Conservation (phyloP, 1,284 basidiomycete genomes). For the Chondrostereum purpureum region DNA sequence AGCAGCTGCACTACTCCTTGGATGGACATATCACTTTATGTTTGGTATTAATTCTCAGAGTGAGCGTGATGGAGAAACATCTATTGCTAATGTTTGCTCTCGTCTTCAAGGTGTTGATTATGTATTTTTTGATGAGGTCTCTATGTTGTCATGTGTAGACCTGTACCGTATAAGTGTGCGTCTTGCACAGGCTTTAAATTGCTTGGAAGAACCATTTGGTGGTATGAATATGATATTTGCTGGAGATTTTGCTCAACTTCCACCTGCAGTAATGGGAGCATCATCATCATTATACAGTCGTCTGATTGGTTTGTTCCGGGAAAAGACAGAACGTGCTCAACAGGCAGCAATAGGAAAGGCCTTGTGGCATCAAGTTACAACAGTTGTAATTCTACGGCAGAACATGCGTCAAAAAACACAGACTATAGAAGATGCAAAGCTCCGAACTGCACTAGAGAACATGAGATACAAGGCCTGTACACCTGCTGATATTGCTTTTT, state of each 20-base stretch:
- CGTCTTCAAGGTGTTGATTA: slow-evolving; percentile 17
- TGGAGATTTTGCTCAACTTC: slow-evolving; percentile 23
- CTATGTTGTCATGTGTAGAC: slow-evolving; percentile 19
- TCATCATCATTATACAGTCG: slow-evolving; percentile 17
- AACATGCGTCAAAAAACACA: slow-evolving; percentile 21
- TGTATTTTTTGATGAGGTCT: slow-evolving; percentile 24
- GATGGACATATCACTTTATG: no score
- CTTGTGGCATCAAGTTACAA: no score
- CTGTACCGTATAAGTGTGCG: slow-evolving; percentile 16
- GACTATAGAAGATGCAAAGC: slow-evolving; percentile 18
- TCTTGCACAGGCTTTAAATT: slow-evolving; percentile 9
- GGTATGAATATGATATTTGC: slow-evolving; percentile 20
- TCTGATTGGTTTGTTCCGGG: no score
- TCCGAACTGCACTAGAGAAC: slow-evolving; percentile 24
- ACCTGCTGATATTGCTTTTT: slow-evolving; percentile 23
- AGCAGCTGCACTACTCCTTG: slow-evolving; percentile 28
- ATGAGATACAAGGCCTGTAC: slow-evolving; percentile 31
- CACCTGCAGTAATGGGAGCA: slow-evolving; percentile 13
- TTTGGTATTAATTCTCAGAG: background rate
- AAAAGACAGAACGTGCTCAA: no score
- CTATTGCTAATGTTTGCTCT: background rate
- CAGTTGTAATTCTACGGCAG: no score
- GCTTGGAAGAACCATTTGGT: slow-evolving; percentile 13
- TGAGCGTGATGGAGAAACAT: background rate
- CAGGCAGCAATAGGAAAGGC: slow-evolving; percentile 25